Percentiles rank a stretch among this genome's conserved stretches.
These are phyloP conservation scores for Stachybotrys echinatus DNA, from an alignment of 2,329 filamentous ascomycete species.

Conservation along the genomic window DNA sequence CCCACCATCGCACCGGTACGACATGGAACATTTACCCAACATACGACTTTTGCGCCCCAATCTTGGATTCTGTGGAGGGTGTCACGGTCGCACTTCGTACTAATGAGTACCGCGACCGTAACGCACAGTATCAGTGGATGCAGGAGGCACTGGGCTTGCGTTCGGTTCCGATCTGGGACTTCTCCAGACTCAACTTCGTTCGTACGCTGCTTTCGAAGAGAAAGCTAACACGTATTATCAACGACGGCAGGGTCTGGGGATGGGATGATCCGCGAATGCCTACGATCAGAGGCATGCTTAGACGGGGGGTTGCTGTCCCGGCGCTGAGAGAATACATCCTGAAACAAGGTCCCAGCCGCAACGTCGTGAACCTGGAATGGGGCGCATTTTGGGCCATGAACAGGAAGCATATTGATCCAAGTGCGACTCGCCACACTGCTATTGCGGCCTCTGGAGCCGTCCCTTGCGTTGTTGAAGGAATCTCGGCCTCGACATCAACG, in stretches of 20 bases:
- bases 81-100: neutral
- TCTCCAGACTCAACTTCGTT: neutral
- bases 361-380: constrained; percentile 74
- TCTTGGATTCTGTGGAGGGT: neutral
- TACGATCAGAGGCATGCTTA: constrained; percentile 66
- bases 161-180: neutral
- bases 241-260: constrained; percentile 19
- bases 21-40: neutral
- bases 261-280: constrained; percentile 73
- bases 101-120: neutral
- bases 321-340: constrained; percentile 72
- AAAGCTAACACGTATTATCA: neutral
- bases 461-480: constrained; percentile 58
- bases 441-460: constrained; percentile 62
- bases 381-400: constrained; percentile 60
- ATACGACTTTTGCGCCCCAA: neutral
- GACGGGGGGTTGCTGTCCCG: constrained; percentile 69
- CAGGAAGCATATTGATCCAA: constrained; percentile 70
- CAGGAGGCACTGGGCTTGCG: neutral
- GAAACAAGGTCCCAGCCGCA: constrained; percentile 71
- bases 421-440: constrained; percentile 64
- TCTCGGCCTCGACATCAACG: constrained; percentile 57
- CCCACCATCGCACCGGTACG: neutral
- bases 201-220: neutral
- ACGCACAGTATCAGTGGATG: neutral